These are phyloP conservation scores for Neonectria magnoliae DNA, from an alignment of 2,329 filamentous ascomycete species.

Conservation along the genomic window DNA sequence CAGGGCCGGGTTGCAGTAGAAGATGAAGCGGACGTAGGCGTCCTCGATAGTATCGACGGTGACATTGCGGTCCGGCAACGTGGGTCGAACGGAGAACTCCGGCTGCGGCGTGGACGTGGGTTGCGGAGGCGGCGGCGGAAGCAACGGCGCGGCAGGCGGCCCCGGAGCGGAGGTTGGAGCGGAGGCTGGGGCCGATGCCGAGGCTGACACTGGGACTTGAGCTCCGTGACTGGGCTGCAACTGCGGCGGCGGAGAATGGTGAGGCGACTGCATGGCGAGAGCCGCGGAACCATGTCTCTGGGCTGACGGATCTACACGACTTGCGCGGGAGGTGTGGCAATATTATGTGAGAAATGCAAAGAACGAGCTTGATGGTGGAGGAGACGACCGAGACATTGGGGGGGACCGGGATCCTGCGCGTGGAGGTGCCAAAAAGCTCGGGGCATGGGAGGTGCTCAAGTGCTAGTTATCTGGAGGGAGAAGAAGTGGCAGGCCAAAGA, in stretches of 20 bases:
- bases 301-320: constrained; percentile 16
- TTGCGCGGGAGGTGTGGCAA: constrained; percentile 17
- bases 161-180: constrained; percentile 30
- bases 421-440: constrained; percentile 3
- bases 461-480: constrained; percentile 11
- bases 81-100: constrained; percentile 33
- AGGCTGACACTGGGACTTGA: constrained; percentile 1
- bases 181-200: constrained; percentile 16
- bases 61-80: constrained; percentile 74
- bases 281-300: constrained; percentile 39
- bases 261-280: constrained; percentile 35
- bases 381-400: constrained; percentile 33
- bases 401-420: neutral
- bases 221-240: constrained; percentile 29
- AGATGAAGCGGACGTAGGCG: constrained; percentile 84
- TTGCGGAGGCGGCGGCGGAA: constrained; percentile 26
- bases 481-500: neutral
- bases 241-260: constrained; percentile 28
- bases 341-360: constrained; percentile 24
- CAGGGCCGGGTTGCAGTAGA: constrained; percentile 90
- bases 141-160: constrained; percentile 11
- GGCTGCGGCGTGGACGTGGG: constrained; percentile 23
- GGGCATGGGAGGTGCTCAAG: constrained; percentile 16
- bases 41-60: constrained; percentile 79
- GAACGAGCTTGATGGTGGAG: constrained; percentile 11